These are phyloP conservation scores for Filobasidium wieringae DNA, from an alignment of 768 basidiomycete genomes.

Conservation along the genomic window DNA sequence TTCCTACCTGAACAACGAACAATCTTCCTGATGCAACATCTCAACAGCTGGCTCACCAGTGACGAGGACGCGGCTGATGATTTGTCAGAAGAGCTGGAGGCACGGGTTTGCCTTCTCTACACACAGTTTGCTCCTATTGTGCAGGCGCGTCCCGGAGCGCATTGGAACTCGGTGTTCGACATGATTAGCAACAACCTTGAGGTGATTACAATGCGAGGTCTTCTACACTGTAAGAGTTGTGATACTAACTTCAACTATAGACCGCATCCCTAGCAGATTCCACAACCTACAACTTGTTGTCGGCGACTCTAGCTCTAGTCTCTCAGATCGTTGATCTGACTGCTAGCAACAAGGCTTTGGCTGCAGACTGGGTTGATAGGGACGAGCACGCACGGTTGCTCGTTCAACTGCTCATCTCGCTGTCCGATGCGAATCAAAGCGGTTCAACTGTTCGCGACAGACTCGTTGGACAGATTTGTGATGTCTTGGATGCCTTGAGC, in stretches of 20 bases:
- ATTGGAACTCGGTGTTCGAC: slow-evolving; percentile 91
- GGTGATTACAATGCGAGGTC: slow-evolving; percentile 48
- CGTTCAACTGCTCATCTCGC: not conserved
- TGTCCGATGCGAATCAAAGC: not conserved
- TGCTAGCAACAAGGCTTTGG: slow-evolving; percentile 59
- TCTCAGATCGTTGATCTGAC: slow-evolving; percentile 58
- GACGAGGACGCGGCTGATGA: slow-evolving; percentile 46
- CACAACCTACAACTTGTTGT: slow-evolving; percentile 51
- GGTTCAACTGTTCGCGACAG: not conserved
- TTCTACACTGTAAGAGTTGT: not conserved
- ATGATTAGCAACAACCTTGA: slow-evolving; percentile 77
- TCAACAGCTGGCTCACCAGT: slow-evolving; percentile 64
- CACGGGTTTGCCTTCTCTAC: slow-evolving; percentile 62
- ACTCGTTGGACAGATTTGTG: not conserved
- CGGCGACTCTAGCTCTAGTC: slow-evolving; percentile 58
- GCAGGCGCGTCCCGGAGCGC: slow-evolving; percentile 70
- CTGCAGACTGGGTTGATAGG: slow-evolving; percentile 53
- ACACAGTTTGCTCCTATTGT: slow-evolving; percentile 69
- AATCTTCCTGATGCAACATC: slow-evolving; percentile 72
- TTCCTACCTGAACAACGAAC: slow-evolving; percentile 78
- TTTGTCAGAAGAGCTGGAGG: slow-evolving; percentile 65
- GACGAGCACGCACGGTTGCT: not conserved
- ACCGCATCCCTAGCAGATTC: slow-evolving; percentile 52
- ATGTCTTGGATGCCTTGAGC: not conserved
- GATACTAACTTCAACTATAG: slow-evolving; percentile 38